Conservation (phyloP, 1,284 basidiomycete species). For the Ceratobasidium sp. region DNA sequence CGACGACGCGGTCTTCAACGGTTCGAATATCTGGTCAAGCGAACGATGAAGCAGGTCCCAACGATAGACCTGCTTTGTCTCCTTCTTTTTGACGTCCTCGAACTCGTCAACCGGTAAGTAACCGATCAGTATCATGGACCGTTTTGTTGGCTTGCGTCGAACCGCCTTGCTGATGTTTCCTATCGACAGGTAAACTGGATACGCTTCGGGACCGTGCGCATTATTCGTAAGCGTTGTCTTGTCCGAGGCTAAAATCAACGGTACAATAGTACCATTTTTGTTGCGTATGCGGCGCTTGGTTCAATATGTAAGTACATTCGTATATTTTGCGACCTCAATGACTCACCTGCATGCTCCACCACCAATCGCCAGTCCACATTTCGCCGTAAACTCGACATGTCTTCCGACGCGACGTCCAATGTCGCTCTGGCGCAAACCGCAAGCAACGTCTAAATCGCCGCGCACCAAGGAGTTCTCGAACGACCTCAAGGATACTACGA, state of each 20-base stretch:
- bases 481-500: conserved; percentile 8
- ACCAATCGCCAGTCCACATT: conserved; percentile 30
- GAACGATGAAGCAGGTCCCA: conserved; percentile 19
- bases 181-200: conserved; percentile 19
- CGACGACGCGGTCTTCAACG: conserved; percentile 13
- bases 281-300: conserved; percentile 1
- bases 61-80: not conserved
- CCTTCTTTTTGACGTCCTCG: not conserved
- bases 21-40: conserved; percentile 44
- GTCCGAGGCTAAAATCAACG: not conserved
- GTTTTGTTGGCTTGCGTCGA: conserved; percentile 34
- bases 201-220: not conserved
- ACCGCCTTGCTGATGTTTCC: conserved; percentile 41
- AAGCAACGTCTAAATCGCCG: conserved; percentile 12
- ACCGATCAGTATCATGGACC: conserved; percentile 18
- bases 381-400: conserved; percentile 12
- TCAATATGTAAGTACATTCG: too few relatives aligned
- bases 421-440: conserved; percentile 22
- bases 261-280: not conserved
- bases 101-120: conserved; percentile 36
- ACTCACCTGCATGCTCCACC: conserved; percentile 28
- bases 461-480: conserved; percentile 14
- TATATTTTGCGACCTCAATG: too few relatives aligned
- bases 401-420: conserved; percentile 14
- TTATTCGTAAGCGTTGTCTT: not conserved